These are phyloP conservation scores for Marchantia polymorpha DNA, from an alignment of 225 moss, liverwort and hornwort genomes.

Conservation along the genomic window DNA sequence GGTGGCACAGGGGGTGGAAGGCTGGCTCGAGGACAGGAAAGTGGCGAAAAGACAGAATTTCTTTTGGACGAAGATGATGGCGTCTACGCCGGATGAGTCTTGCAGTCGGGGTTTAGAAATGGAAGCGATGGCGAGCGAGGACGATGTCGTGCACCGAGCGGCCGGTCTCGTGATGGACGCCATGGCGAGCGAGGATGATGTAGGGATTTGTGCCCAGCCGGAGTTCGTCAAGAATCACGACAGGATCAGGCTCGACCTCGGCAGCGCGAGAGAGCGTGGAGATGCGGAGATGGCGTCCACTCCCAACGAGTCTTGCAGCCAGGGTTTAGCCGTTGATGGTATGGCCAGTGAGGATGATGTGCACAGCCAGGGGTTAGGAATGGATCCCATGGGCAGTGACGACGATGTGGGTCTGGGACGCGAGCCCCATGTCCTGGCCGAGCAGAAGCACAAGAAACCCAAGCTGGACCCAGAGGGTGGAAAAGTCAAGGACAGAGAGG, in stretches of 20 bases:
- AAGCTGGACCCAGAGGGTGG: conserved; percentile 24
- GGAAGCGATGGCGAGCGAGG: conserved; percentile 26
- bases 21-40: conserved; percentile 1
- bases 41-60: conserved; percentile 18
- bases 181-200: conserved; percentile 32
- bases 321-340: conserved; percentile 31
- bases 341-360: conserved; percentile 34
- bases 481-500: conserved; percentile 36
- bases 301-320: conserved; percentile 32
- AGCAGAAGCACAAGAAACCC: conserved; percentile 29
- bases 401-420: conserved; percentile 18
- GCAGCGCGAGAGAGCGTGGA: conserved; percentile 17
- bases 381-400: conserved; percentile 31
- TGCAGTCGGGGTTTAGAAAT: conserved; percentile 23
- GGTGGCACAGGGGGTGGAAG: background rate
- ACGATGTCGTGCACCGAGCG: conserved; percentile 15
- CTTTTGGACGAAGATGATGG: conserved; percentile 25
- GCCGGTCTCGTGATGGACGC: conserved; percentile 28
- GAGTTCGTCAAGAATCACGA: conserved; percentile 26
- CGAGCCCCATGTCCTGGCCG: conserved; percentile 6
- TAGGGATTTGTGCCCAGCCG: conserved; percentile 19
- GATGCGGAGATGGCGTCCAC: conserved; percentile 29
- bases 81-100: conserved; percentile 25
- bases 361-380: conserved; percentile 29
- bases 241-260: conserved; percentile 7